phyloP scores from a whole-genome alignment of 2,329 filamentous ascomycete species.

The Hyphodiscus sp. region DNA sequence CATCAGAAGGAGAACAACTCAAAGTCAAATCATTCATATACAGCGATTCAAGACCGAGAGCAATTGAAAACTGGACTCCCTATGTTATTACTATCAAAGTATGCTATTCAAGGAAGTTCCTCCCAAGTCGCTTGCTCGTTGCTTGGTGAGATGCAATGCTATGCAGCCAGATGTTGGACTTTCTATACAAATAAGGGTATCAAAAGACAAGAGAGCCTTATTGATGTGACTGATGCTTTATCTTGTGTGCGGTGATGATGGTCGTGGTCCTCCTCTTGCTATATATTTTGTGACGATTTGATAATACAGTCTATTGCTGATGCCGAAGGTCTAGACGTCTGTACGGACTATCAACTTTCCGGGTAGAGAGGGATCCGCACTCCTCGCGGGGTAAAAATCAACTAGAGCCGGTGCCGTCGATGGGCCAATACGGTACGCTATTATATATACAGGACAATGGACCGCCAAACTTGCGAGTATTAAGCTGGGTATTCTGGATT shows the following conservation, averaged over 20 bases:
- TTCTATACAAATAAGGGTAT: constrained; percentile 15
- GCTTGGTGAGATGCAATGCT: constrained; percentile 5
- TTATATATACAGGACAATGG: too few relatives aligned
- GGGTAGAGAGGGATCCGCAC: too few relatives aligned
- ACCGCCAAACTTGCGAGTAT: too few relatives aligned
- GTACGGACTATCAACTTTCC: background rate
- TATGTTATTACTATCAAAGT: background rate
- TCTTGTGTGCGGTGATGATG: too few relatives aligned
- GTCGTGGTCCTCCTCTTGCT: too few relatives aligned
- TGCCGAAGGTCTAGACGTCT: background rate
- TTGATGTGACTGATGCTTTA: background rate
- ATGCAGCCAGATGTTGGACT: constrained; percentile 5
- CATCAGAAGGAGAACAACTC: background rate
- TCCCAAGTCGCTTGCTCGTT: constrained; percentile 1
- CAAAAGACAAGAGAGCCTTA: constrained; percentile 7
- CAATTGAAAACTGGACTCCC: background rate
- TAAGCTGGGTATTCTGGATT: background rate
- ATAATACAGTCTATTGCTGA: background rate
- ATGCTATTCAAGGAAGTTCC: background rate
- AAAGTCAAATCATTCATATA: background rate
- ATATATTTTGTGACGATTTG: background rate
- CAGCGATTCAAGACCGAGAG: background rate
- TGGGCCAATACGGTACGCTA: too few relatives aligned
- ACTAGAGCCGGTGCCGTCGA: too few relatives aligned
- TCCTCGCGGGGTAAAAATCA: too few relatives aligned